These are phyloP conservation scores for Hypsizygus ulmarius DNA, from an alignment of 1,284 basidiomycete species.

Conservation along the genomic window DNA sequence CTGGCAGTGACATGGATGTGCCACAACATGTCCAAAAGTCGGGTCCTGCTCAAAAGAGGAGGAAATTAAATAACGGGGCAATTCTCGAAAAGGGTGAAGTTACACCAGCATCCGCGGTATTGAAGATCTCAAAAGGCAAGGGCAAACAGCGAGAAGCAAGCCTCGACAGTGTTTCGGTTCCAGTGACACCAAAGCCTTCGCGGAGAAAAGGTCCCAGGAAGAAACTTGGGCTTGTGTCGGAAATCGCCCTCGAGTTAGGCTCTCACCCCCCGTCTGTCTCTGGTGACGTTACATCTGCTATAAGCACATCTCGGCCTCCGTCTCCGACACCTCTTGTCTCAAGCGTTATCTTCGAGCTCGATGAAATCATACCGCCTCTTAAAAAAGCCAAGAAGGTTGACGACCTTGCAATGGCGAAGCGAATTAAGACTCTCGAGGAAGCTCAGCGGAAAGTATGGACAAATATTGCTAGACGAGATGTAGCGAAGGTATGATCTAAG, in stretches of 20 bases:
- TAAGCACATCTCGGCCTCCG: conserved; percentile 56
- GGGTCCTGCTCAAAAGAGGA: conserved; percentile 47
- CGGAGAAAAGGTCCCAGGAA: conserved; percentile 44
- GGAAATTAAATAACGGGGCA: conserved; percentile 45
- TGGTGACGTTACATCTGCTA: conserved; percentile 52
- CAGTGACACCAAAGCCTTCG: conserved; percentile 33
- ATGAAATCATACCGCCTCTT: conserved; percentile 63
- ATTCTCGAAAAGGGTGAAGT: conserved; percentile 23
- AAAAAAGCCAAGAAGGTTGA: conserved; percentile 75
- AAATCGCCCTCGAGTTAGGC: conserved; percentile 46
- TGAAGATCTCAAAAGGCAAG: conserved; percentile 37
- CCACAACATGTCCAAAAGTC: conserved; percentile 25
- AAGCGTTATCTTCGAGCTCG: conserved; percentile 68
- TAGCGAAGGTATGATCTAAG: conserved; percentile 62
- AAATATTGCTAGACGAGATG: conserved; percentile 77
- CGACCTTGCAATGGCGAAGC: conserved; percentile 65
- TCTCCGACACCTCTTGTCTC: conserved; percentile 58
- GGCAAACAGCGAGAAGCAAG: conserved; percentile 37
- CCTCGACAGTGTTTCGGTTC: conserved; percentile 36
- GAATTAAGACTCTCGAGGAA: conserved; percentile 76
- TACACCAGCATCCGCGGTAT: conserved; percentile 10
- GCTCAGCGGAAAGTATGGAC: conserved; percentile 86
- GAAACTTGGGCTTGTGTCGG: conserved; percentile 43
- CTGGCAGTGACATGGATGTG: conserved; percentile 46
- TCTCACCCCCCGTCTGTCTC: conserved; percentile 58